Evolutionary conservation across 176 grass and related monocot species (phyloP).

Genomic region (Oryza longistaminata): DNA sequence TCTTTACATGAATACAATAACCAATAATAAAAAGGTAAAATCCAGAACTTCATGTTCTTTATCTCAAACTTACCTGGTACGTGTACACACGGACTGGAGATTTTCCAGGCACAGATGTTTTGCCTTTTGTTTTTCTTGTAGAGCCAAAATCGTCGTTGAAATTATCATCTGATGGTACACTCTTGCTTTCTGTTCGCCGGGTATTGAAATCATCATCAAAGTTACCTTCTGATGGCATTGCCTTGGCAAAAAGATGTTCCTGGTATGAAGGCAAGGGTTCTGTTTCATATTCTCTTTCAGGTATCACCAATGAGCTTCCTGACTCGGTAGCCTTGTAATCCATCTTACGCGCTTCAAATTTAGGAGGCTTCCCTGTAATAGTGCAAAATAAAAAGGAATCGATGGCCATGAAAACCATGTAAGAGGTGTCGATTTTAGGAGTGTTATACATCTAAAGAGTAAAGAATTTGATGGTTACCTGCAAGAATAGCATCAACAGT

Average conservation of each 20-base stretch:
- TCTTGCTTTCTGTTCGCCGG: constrained; percentile 47
- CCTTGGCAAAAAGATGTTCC: constrained; percentile 33
- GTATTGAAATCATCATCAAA: constrained; percentile 40
- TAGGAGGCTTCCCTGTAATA: constrained; percentile 75
- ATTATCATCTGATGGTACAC: constrained; percentile 33
- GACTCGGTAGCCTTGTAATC: constrained; percentile 39
- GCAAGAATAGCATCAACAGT: constrained; percentile 94
- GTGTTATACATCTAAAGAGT: neutral
- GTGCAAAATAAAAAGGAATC: constrained; percentile 17
- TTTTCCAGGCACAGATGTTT: constrained; percentile 48
- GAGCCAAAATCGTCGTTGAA: constrained; percentile 43
- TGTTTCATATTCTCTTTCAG: constrained; percentile 53
- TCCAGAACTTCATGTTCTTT: constrained; percentile 17
- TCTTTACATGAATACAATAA: neutral
- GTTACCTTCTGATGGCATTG: constrained; percentile 34
- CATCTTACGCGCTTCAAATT: constrained; percentile 76
- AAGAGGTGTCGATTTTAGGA: constrained; percentile 12
- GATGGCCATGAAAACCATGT: constrained; percentile 11
- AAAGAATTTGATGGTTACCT: constrained; percentile 51
- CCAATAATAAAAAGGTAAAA: constrained; percentile 22
- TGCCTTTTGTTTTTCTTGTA: constrained; percentile 51
- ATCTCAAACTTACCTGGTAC: constrained; percentile 57
- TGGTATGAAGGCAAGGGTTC: constrained; percentile 48
- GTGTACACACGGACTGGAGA: constrained; percentile 70
- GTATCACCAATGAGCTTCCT: constrained; percentile 43